These are phyloP conservation scores for Xylariaceae sp. DNA, from an alignment of 2,329 filamentous ascomycete species.

Conservation along the genomic window DNA sequence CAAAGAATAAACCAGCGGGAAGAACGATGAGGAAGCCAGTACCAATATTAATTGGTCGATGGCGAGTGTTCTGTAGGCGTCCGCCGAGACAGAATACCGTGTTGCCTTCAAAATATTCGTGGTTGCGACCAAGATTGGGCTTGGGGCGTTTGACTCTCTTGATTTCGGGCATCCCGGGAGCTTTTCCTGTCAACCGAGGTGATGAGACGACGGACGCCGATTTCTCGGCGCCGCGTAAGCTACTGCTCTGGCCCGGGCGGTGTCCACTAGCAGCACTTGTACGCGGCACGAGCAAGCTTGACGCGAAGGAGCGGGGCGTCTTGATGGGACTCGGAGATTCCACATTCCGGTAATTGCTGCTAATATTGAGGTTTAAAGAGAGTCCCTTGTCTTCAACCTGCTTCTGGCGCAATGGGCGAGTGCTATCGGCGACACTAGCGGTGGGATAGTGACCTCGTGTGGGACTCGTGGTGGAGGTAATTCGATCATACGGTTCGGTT, in stretches of 20 bases:
- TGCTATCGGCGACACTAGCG: constrained; percentile 69
- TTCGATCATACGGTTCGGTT: constrained; percentile 67
- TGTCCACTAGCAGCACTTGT: constrained; percentile 46
- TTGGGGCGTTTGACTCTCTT: constrained; percentile 33
- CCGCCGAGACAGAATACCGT: constrained; percentile 85
- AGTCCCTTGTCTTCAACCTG: constrained; percentile 41
- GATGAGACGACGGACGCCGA: constrained; percentile 77
- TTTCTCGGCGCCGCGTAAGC: constrained; percentile 68
- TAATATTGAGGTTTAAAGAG: constrained; percentile 55
- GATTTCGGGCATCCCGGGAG: constrained; percentile 22
- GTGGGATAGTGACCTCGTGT: constrained; percentile 52
- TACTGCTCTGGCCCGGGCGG: constrained; percentile 45
- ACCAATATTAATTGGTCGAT: constrained; percentile 81
- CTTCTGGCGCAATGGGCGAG: constrained; percentile 63
- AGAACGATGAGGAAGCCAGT: constrained; percentile 77
- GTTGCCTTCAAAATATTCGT: constrained; percentile 91
- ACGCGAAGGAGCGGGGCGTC: constrained; percentile 71
- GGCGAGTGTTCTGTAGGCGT: constrained; percentile 79
- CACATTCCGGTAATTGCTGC: constrained; percentile 49
- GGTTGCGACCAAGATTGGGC: constrained; percentile 60
- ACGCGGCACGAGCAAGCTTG: constrained; percentile 63
- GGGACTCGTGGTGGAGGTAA: constrained; percentile 70
- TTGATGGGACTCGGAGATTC: constrained; percentile 55
- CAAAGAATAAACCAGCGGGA: constrained; percentile 78
- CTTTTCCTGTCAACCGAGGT: constrained; percentile 49